Evolutionary conservation across 2,329 filamentous ascomycete genomes (phyloP).

Genomic region (Talaromyces sp.): DNA sequence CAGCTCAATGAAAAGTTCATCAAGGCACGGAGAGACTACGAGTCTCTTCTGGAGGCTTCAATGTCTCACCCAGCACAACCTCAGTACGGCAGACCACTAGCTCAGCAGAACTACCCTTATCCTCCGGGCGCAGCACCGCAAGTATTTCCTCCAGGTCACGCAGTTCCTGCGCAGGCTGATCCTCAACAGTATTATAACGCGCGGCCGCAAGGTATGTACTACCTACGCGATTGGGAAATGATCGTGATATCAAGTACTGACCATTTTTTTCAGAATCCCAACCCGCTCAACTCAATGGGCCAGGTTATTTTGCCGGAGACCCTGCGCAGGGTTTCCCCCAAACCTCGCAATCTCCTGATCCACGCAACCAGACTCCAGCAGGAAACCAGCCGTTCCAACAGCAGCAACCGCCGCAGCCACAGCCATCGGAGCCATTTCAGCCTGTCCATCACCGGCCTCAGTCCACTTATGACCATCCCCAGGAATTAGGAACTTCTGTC

Average conservation of each 20-base stretch:
- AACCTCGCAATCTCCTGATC: conserved; percentile 37
- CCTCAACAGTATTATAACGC: conserved; percentile 67
- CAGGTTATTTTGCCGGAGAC: conserved; percentile 63
- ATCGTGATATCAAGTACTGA: neutral
- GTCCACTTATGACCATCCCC: conserved; percentile 66
- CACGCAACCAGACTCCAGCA: conserved; percentile 31
- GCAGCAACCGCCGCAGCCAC: conserved; percentile 17
- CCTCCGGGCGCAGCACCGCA: conserved; percentile 20
- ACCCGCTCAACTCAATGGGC: conserved; percentile 34
- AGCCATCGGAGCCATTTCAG: conserved; percentile 39
- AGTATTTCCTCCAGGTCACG: conserved; percentile 36
- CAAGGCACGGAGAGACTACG: conserved; percentile 94
- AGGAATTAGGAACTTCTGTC: conserved; percentile 72
- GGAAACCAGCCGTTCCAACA: conserved; percentile 35
- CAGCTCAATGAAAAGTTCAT: conserved; percentile 99
- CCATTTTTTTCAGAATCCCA: conserved; percentile 23
- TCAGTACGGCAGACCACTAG: conserved; percentile 61
- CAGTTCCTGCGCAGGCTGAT: conserved; percentile 48
- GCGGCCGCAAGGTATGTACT: conserved; percentile 32
- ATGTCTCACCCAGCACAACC: conserved; percentile 90
- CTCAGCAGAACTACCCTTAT: conserved; percentile 33
- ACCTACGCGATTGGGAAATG: neutral
- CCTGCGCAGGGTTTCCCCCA: conserved; percentile 39
- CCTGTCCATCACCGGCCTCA: conserved; percentile 53
- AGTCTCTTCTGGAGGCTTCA: conserved; percentile 88